phyloP scores from a whole-genome alignment of 2,329 filamentous ascomycete species.

The Tolypocladium amazonense region DNA sequence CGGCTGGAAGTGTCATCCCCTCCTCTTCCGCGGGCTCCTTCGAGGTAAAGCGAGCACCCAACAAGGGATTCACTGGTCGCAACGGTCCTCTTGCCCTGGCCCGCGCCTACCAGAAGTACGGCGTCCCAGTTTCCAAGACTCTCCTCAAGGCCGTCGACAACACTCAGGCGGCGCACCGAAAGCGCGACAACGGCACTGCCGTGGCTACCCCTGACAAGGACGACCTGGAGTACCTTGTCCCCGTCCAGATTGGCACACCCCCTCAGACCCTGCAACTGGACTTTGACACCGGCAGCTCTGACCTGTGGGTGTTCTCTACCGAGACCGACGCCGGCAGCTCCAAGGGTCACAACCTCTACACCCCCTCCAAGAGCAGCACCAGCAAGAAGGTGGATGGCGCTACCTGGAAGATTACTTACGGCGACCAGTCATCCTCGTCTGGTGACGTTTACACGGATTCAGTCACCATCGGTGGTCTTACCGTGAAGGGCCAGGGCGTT shows the following conservation, averaged over 20 bases:
- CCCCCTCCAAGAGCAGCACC: slow-evolving; percentile 26
- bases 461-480: slow-evolving; percentile 30
- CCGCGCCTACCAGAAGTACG: slow-evolving; percentile 26
- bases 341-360: slow-evolving; percentile 27
- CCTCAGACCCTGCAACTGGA: slow-evolving; percentile 30
- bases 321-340: slow-evolving; percentile 23
- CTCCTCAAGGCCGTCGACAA: slow-evolving; percentile 15
- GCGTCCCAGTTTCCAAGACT: slow-evolving; percentile 18
- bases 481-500: slow-evolving; percentile 28
- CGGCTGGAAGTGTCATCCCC: background rate
- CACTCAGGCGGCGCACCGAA: slow-evolving; percentile 1
- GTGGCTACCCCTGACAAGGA: slow-evolving; percentile 2
- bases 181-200: background rate
- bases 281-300: slow-evolving; percentile 35
- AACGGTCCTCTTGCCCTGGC: slow-evolving; percentile 3
- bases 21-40: background rate
- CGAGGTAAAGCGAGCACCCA: background rate
- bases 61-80: background rate
- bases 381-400: slow-evolving; percentile 24
- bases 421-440: slow-evolving; percentile 28
- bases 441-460: slow-evolving; percentile 32
- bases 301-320: slow-evolving; percentile 38
- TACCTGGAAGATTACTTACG: slow-evolving; percentile 31
- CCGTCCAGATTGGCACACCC: slow-evolving; percentile 31
- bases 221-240: slow-evolving; percentile 27